Evolutionary conservation across 2,329 filamentous ascomycete genomes (phyloP), one percentile per base, ranked within the genome.

Genomic region (Apiospora rasikravindrae): DNA sequence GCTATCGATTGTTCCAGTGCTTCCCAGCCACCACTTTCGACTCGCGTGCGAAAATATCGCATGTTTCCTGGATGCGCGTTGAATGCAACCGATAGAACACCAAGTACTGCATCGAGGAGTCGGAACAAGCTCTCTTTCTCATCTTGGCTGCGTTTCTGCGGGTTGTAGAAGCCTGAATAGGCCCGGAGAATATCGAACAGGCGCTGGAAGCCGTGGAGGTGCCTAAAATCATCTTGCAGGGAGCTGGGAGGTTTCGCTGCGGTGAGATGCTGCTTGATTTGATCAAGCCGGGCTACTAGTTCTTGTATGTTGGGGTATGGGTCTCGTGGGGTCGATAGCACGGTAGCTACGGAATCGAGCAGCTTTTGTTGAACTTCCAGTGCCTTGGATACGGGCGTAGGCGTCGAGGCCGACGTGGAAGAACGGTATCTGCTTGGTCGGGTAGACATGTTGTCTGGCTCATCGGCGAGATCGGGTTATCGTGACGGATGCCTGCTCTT

Each of bases 11-110:
- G 89, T 78, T 96, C 92, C 71, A 98, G 81, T 10, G 91, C 89
- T 75, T 91, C 87, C 92, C 94, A 97, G 4, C 96, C 95, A 71
- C 92, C 93, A 29, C 90, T 91, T 72, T 93, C 89, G 42, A 97
- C 90, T 75, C 90, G 88, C 76, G 91, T 91, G 72, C 90, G 89
- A 80, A 98, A 98, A 84, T 96, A 98, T 76, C 93, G 90, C 78
- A 92, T 89, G 82, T 98, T 99, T 26, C 95, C 96, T 67, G 92
- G 88, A 81, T 98, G 95, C 66, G 91, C 90, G 70, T 90, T 89
- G 75, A 99, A 88, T 19, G 91, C 91, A 67, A 92, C 92, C 1
- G 93, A 92, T 40, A 98, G 84, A 19, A 96, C 89, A 44, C 90
- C 90, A 51, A 96, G 85, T n/a, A 93, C 88, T 11, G 88, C 88